Evolutionary conservation across 169 alveolate species (phyloP).

Genomic region (Babesia microti): DNA sequence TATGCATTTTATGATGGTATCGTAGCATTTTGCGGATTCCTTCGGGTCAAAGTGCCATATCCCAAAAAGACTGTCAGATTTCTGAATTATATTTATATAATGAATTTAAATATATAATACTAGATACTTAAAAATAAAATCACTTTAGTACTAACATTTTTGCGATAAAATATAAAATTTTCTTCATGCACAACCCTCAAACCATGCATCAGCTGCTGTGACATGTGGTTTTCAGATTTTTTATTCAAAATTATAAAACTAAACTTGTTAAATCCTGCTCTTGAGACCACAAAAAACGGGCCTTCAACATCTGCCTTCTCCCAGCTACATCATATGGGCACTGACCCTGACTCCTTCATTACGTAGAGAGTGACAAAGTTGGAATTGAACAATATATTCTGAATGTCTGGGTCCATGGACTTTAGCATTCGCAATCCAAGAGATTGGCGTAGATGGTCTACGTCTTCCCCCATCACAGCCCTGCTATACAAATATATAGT

Average conservation of each 20-base stretch:
- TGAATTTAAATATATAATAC: conserved; percentile 1
- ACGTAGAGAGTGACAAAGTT: conserved; percentile 56
- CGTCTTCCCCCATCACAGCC: too few species aligned
- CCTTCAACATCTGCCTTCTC: conserved; percentile 56
- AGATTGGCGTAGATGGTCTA: too few species aligned
- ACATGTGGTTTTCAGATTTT: conserved; percentile 51
- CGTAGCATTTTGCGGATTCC: too few species aligned
- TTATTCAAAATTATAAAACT: conserved; percentile 50
- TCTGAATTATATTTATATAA: not conserved
- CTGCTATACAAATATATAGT: too few species aligned
- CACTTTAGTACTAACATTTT: not conserved
- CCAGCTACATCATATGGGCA: conserved; percentile 31
- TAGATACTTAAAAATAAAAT: not conserved
- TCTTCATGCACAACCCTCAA: conserved; percentile 42
- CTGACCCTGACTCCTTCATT: conserved; percentile 32
- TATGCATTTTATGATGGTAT: too few species aligned
- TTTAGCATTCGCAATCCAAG: conserved; percentile 47
- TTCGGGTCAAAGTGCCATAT: too few species aligned
- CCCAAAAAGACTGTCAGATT: too few species aligned
- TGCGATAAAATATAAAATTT: conserved; percentile 48
- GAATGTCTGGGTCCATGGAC: conserved; percentile 37
- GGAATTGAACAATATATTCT: conserved; percentile 41
- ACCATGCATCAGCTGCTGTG: conserved; percentile 48
- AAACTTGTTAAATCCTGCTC: conserved; percentile 25
- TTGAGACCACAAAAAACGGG: conserved; percentile 37